Conservation (phyloP, 2,329 filamentous ascomycete genomes). For the Botryosphaeria dothidea region DNA sequence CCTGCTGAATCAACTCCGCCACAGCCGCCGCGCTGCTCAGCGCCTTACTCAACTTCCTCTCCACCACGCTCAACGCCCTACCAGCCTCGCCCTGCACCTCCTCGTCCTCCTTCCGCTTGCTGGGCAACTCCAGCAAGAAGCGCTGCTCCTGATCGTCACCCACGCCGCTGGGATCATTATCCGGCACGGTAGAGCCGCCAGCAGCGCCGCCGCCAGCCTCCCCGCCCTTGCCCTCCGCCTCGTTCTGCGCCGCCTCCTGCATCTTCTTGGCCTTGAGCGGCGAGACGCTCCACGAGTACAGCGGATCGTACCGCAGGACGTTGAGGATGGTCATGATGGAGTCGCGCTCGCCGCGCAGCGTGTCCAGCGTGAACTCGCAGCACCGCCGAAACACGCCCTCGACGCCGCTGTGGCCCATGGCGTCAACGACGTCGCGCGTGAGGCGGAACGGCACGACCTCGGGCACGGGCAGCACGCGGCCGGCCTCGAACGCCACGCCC, state of each 20-base stretch:
- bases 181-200: slow-evolving; percentile 34
- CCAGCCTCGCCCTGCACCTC: slow-evolving; percentile 79
- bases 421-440: slow-evolving; percentile 92
- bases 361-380: slow-evolving; percentile 95
- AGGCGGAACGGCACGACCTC: slow-evolving; percentile 95
- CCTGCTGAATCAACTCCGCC: slow-evolving; percentile 95
- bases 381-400: slow-evolving; percentile 97
- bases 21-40: slow-evolving; percentile 93
- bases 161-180: slow-evolving; percentile 24
- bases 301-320: slow-evolving; percentile 93
- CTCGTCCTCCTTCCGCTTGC: slow-evolving; percentile 39
- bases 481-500: slow-evolving; percentile 95
- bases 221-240: slow-evolving; percentile 19
- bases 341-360: slow-evolving; percentile 90
- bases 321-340: slow-evolving; percentile 99
- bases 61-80: slow-evolving; percentile 85
- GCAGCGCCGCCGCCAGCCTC: not conserved
- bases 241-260: slow-evolving; percentile 63
- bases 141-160: slow-evolving; percentile 31
- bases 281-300: slow-evolving; percentile 94
- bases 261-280: slow-evolving; percentile 65
- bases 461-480: slow-evolving; percentile 89
- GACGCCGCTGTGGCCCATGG: slow-evolving; percentile 92
- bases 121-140: slow-evolving; percentile 20
- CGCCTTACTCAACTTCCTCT: slow-evolving; percentile 93